Conservation (phyloP, 1,139 yeast genomes). For the Taphrina flavorubra region DNA sequence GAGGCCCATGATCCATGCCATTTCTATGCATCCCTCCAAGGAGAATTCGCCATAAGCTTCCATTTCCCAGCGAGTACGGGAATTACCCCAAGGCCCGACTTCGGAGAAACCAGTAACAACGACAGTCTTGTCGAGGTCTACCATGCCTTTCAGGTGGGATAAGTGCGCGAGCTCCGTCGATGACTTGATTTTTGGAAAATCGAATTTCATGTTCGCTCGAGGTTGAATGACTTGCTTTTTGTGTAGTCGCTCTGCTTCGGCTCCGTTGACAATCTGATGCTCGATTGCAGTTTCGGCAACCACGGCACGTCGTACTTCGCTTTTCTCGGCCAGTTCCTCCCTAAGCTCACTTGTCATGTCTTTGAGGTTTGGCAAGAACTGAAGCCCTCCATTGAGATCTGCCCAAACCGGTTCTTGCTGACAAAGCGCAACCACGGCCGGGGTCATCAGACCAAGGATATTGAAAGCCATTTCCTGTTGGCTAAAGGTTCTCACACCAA, state of each 20-base stretch:
- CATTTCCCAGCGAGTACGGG: slow-evolving; percentile 99
- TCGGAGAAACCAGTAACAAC: slow-evolving; percentile 98
- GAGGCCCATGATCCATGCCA: slow-evolving; percentile 99
- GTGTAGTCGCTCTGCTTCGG: slow-evolving; percentile 84
- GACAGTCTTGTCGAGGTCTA: slow-evolving; percentile 86
- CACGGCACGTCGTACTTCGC: slow-evolving; percentile 94
- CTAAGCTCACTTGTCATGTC: slow-evolving; percentile 83
- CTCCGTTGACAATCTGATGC: slow-evolving; percentile 90
- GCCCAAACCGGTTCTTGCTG: slow-evolving; percentile 96
- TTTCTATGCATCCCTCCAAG: slow-evolving; percentile 97
- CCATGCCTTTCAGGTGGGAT: slow-evolving; percentile 79
- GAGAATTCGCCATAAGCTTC: slow-evolving; percentile 94
- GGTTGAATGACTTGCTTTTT: slow-evolving; percentile 78
- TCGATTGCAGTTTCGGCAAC: slow-evolving; percentile 91
- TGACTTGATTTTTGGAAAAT: slow-evolving; percentile 85
- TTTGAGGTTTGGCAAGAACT: slow-evolving; percentile 87
- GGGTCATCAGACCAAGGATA: slow-evolving; percentile 89
- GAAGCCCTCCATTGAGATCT: slow-evolving; percentile 98
- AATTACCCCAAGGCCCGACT: slow-evolving; percentile 99
- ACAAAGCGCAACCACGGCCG: slow-evolving; percentile 81
- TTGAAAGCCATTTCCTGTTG: slow-evolving; percentile 99
- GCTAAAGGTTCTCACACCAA: slow-evolving; percentile 96
- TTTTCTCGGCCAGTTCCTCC: slow-evolving; percentile 77
- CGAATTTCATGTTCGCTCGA: slow-evolving; percentile 91
- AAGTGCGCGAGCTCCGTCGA: slow-evolving; percentile 72